Evolutionary conservation across 257 asterid species (phyloP).

Genomic region (Petrea volubilis): DNA sequence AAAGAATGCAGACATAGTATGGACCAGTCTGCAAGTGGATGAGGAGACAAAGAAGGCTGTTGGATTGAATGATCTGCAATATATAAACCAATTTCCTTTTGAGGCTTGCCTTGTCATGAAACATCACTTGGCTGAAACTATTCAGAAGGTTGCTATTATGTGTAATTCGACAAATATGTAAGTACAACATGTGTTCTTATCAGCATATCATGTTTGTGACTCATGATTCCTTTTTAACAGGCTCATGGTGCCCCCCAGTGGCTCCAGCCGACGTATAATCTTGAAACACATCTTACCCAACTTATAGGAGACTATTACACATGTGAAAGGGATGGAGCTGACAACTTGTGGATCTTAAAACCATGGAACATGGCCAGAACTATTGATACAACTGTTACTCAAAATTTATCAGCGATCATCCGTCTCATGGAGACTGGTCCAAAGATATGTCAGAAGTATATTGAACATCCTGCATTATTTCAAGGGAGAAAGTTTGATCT

Average conservation of each 20-base stretch:
- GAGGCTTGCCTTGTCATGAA: conserved; percentile 98
- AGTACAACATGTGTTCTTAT: conserved; percentile 8
- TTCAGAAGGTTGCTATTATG: conserved; percentile 63
- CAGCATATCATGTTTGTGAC: conserved; percentile 16
- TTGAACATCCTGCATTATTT: conserved; percentile 92
- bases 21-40: conserved; percentile 88
- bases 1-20: conserved; percentile 86
- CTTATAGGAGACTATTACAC: conserved; percentile 74
- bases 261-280: conserved; percentile 96
- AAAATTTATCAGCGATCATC: conserved; percentile 74
- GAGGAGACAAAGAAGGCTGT: conserved; percentile 78
- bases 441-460: conserved; percentile 92
- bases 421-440: conserved; percentile 99
- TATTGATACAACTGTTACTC: conserved; percentile 83
- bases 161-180: conserved; percentile 5
- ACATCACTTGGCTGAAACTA: conserved; percentile 90
- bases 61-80: conserved; percentile 80
- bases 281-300: conserved; percentile 84
- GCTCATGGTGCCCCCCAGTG: conserved; percentile 86
- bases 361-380: conserved; percentile 99
- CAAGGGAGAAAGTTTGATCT: conserved; percentile 91
- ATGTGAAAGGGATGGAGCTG: conserved; percentile 59
- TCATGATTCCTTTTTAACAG: conserved; percentile 41
- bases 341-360: conserved; percentile 93
- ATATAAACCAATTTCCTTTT: conserved; percentile 86